A percentile compares a stretch with the other conserved stretches of the same genome.
Evolutionary conservation across 768 basidiomycete genomes (phyloP).

Genomic region (Lactarius pseudohatsudake): DNA sequence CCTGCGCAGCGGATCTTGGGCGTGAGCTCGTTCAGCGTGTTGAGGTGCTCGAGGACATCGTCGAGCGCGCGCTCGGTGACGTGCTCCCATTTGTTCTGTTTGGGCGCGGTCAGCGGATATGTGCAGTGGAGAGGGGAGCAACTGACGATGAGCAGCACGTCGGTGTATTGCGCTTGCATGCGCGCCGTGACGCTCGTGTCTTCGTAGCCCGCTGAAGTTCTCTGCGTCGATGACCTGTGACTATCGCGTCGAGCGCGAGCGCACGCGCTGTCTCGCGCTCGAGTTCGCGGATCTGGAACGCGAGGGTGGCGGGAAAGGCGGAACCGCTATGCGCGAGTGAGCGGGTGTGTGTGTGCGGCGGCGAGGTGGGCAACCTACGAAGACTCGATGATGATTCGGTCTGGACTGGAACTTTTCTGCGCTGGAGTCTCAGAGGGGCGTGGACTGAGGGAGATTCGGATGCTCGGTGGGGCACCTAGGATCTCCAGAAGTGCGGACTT

Average conservation of each 20-base stretch:
- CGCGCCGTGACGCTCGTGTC: conserved; percentile 89
- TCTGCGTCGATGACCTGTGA: conserved; percentile 90
- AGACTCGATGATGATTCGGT: conserved; percentile 94
- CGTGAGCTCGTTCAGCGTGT: conserved; percentile 87
- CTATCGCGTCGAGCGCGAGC: conserved; percentile 83
- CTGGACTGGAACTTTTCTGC: conserved; percentile 79
- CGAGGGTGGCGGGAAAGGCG: conserved; percentile 93
- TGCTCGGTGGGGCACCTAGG: conserved; percentile 48
- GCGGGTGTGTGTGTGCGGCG: background rate
- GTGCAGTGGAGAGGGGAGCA: background rate
- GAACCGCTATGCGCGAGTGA: conserved; percentile 60
- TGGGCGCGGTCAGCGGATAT: background rate
- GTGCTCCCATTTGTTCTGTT: conserved; percentile 88
- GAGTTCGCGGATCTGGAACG: conserved; percentile 90
- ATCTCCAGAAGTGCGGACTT: conserved; percentile 88
- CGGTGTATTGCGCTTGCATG: conserved; percentile 95
- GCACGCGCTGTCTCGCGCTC: conserved; percentile 75
- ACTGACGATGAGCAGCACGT: conserved; percentile 80
- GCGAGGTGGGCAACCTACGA: conserved; percentile 55
- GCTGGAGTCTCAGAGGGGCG: background rate
- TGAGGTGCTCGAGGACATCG: conserved; percentile 79
- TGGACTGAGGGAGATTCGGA: conserved; percentile 1
- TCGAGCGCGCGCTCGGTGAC: conserved; percentile 78
- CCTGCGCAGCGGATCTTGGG: conserved; percentile 75
- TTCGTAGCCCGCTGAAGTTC: conserved; percentile 91